Evolutionary conservation across 2,329 filamentous ascomycete species (phyloP), one percentile per base, ranked within the genome.

Genomic region (Sporothrix pseudoabietina): DNA sequence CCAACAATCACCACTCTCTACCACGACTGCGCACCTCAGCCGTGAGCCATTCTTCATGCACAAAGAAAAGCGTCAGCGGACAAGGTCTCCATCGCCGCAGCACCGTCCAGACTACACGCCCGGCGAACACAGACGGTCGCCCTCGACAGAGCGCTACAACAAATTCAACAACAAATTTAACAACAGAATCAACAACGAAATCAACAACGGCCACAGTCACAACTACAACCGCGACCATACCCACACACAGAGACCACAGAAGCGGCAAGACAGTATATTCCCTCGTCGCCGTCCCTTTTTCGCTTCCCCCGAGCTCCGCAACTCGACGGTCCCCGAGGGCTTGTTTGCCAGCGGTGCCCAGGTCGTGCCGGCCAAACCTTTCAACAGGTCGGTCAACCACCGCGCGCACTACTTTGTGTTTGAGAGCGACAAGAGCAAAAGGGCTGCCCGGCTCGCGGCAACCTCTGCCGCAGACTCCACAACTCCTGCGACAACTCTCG

Each of bases 351-450:
- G 26, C 52, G 19, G 32, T 14, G 61, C 71, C 41, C 32, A 65
- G 4, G 19, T 22, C 9, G 14, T 73, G 19, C 14, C 47, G 0
- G 35, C 65, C 2, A 4, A 26, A 1, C 54, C 22, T 22, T 71
- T 54, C 54, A 57, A 19, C 10, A 49, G 41, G 9, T 52, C 59
- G 41, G 35, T 44, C 44, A n/a, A 22, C 6, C 47, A 6, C 65
- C 54, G 63, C 26, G 52, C 66, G 0, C 72, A 61, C 30, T 75
- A 72, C 54, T 71, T 75, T 44, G 59, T 76, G 3, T 71, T 76
- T 72, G 72, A 71, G 19, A 57, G 35, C 16, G n/a, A 12, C 16
- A 49, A 49, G 44, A 9, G 35, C 35, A 35, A 35, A 35, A 35
- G 35, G 35, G 35, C 35, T 35, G 35, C 35, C 35, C 35, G 35